phyloP scores from a whole-genome alignment of 1,284 basidiomycete species.

The Puccinia triticina region DNA sequence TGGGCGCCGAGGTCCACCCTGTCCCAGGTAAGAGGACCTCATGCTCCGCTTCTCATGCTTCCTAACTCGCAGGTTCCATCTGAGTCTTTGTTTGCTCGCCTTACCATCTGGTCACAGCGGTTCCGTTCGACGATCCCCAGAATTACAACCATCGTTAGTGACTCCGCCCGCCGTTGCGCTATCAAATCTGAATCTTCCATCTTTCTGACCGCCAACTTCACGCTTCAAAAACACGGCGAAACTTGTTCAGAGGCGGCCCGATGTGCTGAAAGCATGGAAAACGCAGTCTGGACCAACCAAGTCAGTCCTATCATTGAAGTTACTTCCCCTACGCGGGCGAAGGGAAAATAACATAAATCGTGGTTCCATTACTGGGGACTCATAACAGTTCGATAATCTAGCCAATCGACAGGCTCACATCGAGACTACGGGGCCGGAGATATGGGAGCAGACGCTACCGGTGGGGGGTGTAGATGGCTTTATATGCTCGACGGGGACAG shows the following conservation, averaged over 20 bases:
- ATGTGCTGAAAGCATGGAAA: slow-evolving; percentile 78
- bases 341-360: background rate
- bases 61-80: background rate
- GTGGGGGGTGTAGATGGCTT: slow-evolving; percentile 59
- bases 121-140: slow-evolving; percentile 89
- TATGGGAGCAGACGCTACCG: slow-evolving; percentile 59
- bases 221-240: background rate
- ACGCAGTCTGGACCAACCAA: slow-evolving; percentile 98
- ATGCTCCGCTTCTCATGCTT: background rate
- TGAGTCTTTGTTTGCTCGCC: background rate
- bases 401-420: slow-evolving; percentile 60
- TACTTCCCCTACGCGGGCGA: background rate
- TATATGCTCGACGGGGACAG: slow-evolving; percentile 60
- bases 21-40: slow-evolving; percentile 55
- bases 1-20: slow-evolving; percentile 60
- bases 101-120: slow-evolving; percentile 65
- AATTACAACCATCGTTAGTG: slow-evolving; percentile 89
- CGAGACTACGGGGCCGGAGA: slow-evolving; percentile 61
- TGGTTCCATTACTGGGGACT: background rate
- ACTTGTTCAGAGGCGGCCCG: slow-evolving; percentile 71
- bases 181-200: background rate
- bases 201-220: background rate
- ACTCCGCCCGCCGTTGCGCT: background rate
- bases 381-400: slow-evolving; percentile 57
- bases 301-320: background rate